Base-by-base conservation (phyloP, 2,329 filamentous ascomycete genomes). In the Fonsecaea erecta region DNA sequence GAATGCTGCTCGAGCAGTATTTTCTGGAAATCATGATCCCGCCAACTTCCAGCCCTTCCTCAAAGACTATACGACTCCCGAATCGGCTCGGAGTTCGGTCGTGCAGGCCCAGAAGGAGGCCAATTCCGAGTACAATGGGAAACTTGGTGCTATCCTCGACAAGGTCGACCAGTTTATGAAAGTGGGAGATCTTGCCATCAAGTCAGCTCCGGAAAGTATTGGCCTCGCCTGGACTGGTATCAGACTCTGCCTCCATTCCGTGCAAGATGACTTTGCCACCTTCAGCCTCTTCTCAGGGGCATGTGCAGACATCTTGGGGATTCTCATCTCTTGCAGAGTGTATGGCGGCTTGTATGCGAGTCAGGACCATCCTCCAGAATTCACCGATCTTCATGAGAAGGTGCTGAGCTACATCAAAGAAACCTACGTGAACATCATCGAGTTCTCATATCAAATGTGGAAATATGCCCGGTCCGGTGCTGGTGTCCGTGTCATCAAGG, bases 161-260 rank as follows among this genome's bases (percentile, higher is more conserved):
- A 48, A 48, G 43, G 43, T 48, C 43, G 43, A 48, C 43, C 43
- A 48, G 43, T 48, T 48, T 24, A 48, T 48, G 43, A 48, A 48
- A 48, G 43, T 48, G 43, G 43, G 43, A 48, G 43, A 48, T 48
- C 43, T 48, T 9, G 43, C 43, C 21, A 48, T 48, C 43, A 48
- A 48, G 43, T 48, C 43, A 3, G 43, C 43, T 12, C 43, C 43
- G 21, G 43, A 48, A 48, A 48, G 43, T 48, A 24, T 48, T 16
- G 43, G 43, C 21, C 43, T 48, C 24, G 43, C 43, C 18, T 48
- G 43, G 43, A 48, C 43, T 12, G 43, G 43, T 12, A 48, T 48
- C 43, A 48, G 43, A 48, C 43, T 48, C 43, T 48, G 43, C 43
- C 43, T 48, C 9, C 43, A 48, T 24, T 48, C 43, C 2, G 43